Base-by-base conservation (phyloP, 2,329 filamentous ascomycete species). In the Trichoderma aggressivum region DNA sequence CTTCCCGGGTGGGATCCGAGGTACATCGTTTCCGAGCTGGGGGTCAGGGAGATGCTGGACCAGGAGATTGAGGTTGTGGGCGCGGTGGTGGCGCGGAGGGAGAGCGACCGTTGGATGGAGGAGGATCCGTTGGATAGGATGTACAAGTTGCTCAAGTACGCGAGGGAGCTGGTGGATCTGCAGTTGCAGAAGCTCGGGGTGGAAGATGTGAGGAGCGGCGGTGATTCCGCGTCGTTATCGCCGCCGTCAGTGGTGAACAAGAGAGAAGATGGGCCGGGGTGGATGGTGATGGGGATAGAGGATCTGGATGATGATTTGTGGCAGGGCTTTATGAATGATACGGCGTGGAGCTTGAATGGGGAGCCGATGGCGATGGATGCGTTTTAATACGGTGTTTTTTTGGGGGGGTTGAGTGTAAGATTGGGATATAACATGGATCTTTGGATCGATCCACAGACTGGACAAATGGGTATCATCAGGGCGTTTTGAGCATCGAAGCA, bases 1-100 rank as follows among this genome's bases (percentile, higher is more conserved):
- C 72, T 82, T 1, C 83, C 84, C 0, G 85, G 85, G 0, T 87
- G 85, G 85, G 81, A 86, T 63, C 76, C 82, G 4, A 74, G 74
- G 2, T 74, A 77, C 1, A 80, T 82, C 26, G 77, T 80, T 6
- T 72, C 75, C 26, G 81, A 84, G 72, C 76, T 86, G 14, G 75
- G 73, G 26, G 75, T 83, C 24, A 72, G 73, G 28, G 69, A 75
- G 63, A 74, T 77, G 39, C 67, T 79, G n/a, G 74, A 73, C 55
- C 71, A 73, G 56, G 78, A 81, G 70, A 75, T 80, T n/a, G 71
- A 74, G 7, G 77, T 81, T 53, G 71, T 82, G 2, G 73, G 72
- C 0, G 69, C 78, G 3, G 73, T 82, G 16, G 77, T 81, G 18
- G 68, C 72, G 32, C 77, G 77, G 32, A 78, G 80, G 11, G 72